Evolutionary conservation across 2,329 filamentous ascomycete genomes (phyloP), one percentile per base, ranked within the genome.

Genomic region (Trichoderma sp.): DNA sequence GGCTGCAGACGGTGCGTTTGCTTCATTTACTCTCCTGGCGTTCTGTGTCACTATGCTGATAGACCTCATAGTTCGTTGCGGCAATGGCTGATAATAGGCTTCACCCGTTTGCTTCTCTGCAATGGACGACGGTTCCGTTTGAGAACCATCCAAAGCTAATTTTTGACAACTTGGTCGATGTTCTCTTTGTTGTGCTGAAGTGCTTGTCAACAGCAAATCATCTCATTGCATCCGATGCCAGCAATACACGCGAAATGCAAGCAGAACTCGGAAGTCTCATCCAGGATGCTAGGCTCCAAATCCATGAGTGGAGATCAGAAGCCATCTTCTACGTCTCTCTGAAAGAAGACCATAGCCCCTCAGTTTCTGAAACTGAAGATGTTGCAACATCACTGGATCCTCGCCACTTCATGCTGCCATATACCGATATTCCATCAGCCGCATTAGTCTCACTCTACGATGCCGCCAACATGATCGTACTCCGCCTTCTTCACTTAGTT

Each of bases 161-260:
- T n/a, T 77, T 85, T 34, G 84, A 86, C 73, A 75, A 73, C 46
- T 79, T 86, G 10, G 76, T 85, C 68, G 83, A 85, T 71, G 78
- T 81, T 56, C 73, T 83, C 21, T 71, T 72, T 39, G 43, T 24
- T 18, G 39, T 66, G 1, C 59, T 69, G 34, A 59, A 46, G 51
- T 67, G 70, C 34, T 43, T 70, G 11, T 59, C 43, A 6, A 43
- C 49, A 1, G 70, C 70, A 21, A 28, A 56, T n/a, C 28, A 37
- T 18, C 52, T 70, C 4, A 69, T 70, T n/a, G 4, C 28, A 10
- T 55, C 46, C 16, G 21, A n/a, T 8, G 30, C 24, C 4, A 49
- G 49, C 21, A 5, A 28, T 7, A n/a, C 18, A 8, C 4, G 13
- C 2, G 34, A 59, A 43, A 10, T 59, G 16, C 26, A 54, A 43